phyloP scores from a whole-genome alignment of 2,329 filamentous ascomycete genomes.

The Apiospora aurea region DNA sequence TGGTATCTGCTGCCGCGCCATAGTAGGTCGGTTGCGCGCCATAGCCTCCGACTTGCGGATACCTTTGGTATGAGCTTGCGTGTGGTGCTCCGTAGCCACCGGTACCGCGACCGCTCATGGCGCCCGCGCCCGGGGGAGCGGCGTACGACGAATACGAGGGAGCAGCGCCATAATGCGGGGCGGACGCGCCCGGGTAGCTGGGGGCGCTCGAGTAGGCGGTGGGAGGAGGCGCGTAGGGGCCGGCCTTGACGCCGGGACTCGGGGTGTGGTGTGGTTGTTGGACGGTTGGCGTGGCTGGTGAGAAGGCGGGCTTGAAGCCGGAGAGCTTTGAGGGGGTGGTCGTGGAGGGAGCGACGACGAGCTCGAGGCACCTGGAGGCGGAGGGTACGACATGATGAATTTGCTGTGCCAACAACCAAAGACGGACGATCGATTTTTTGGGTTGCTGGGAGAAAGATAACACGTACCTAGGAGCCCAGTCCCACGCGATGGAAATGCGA shows the following conservation, averaged over 20 bases:
- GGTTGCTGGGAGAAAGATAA: constrained; percentile 39
- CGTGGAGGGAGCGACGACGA: constrained; percentile 79
- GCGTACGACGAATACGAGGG: constrained; percentile 47
- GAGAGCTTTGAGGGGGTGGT: constrained; percentile 66
- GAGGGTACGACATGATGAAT: constrained; percentile 86
- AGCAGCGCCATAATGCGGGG: constrained; percentile 51
- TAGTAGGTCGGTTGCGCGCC: constrained; percentile 32
- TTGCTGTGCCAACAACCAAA: constrained; percentile 47
- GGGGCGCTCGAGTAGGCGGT: constrained; percentile 35
- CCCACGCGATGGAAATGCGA: constrained; percentile 23
- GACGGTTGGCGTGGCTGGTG: constrained; percentile 40
- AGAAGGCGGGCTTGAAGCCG: constrained; percentile 61
- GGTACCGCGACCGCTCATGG: constrained; percentile 29
- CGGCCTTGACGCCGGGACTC: constrained; percentile 39
- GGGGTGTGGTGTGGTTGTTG: constrained; percentile 34
- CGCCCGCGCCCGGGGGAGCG: constrained; percentile 34
- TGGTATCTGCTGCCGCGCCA: constrained; percentile 48
- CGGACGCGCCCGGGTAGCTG: constrained; percentile 47
- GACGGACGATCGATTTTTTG: constrained; percentile 26
- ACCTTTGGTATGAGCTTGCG: constrained; percentile 39
- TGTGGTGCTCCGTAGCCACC: constrained; percentile 32
- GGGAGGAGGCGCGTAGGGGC: constrained; percentile 45
- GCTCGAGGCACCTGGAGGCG: constrained; percentile 76
- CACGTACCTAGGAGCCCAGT: constrained; percentile 60
- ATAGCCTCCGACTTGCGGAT: constrained; percentile 39